A percentile compares a stretch with the other conserved stretches of the same genome.
Conservation (phyloP, 345 rosid species). For the Eucalyptus virginea region DNA sequence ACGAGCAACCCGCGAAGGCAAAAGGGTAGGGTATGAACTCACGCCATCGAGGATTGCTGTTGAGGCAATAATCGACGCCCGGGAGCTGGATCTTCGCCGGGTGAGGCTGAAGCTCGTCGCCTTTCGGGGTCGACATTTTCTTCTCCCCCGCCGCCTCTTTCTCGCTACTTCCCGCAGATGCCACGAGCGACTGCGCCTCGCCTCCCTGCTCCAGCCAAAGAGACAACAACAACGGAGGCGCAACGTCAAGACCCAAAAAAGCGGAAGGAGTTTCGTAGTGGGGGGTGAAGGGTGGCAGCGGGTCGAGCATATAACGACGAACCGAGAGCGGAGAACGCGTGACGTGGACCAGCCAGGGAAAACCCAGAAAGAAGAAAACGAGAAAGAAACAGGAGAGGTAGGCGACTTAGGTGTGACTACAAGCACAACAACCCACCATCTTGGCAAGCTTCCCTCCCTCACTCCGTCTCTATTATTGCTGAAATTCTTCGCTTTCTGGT, state of each 20-base stretch:
- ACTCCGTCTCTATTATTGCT: neutral
- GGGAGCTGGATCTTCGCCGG: constrained; percentile 89
- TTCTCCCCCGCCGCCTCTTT: neutral
- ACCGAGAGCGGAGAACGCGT: neutral
- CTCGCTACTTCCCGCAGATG: neutral
- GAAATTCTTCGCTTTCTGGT: neutral
- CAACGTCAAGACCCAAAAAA: neutral
- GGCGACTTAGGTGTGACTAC: neutral
- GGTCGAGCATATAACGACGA: neutral
- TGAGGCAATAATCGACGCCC: constrained; percentile 61
- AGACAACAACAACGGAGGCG: neutral
- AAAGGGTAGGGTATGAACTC: neutral
- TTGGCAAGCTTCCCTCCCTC: neutral
- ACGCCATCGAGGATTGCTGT: constrained; percentile 87
- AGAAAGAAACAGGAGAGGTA: neutral
- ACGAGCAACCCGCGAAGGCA: neutral
- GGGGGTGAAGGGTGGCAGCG: neutral
- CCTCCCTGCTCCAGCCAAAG: neutral
- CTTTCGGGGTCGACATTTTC: constrained; percentile 13
- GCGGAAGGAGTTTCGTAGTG: neutral
- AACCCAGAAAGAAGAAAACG: neutral
- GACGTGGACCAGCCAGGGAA: neutral
- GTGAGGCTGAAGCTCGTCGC: constrained; percentile 60
- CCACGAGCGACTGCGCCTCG: neutral
- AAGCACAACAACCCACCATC: neutral